Evolutionary conservation across 345 rosid species (phyloP).

Genomic region (Acer campestre): DNA sequence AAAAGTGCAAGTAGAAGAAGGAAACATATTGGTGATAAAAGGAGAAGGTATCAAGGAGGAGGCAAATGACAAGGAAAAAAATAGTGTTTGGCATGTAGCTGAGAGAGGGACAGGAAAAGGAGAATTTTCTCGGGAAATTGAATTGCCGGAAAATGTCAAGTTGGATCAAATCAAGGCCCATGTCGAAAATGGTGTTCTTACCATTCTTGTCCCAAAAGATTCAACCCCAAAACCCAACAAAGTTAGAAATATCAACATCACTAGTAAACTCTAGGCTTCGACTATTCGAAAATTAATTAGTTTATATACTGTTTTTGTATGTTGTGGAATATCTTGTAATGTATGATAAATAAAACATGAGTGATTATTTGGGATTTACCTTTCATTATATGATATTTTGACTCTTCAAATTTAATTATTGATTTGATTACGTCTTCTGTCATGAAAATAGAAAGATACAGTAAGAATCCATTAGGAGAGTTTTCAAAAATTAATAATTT

Average conservation of each 20-base stretch:
- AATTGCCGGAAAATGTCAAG: slow-evolving; percentile 78
- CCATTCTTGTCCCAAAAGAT: slow-evolving; percentile 62
- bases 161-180: slow-evolving; percentile 69
- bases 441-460: too few species aligned
- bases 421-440: too few species aligned
- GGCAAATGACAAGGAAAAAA: slow-evolving; percentile 23
- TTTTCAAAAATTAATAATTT: too few species aligned
- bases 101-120: slow-evolving; percentile 61
- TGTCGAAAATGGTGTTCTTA: slow-evolving; percentile 74
- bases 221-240: slow-evolving; percentile 45
- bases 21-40: slow-evolving; percentile 56
- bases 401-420: too few species aligned
- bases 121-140: slow-evolving; percentile 61
- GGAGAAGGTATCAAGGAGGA: slow-evolving; percentile 57
- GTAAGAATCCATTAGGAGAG: too few species aligned
- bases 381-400: neutral
- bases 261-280: slow-evolving; percentile 53
- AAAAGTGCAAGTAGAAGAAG: slow-evolving; percentile 72
- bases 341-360: too few species aligned
- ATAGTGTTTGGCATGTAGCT: slow-evolving; percentile 62
- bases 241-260: slow-evolving; percentile 51
- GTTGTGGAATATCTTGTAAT: too few species aligned
- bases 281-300: neutral
- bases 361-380: neutral
- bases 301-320: too few species aligned